These are phyloP conservation scores for Histomonas meleagridis DNA, from an alignment of 208 protist species.

Conservation along the genomic window DNA sequence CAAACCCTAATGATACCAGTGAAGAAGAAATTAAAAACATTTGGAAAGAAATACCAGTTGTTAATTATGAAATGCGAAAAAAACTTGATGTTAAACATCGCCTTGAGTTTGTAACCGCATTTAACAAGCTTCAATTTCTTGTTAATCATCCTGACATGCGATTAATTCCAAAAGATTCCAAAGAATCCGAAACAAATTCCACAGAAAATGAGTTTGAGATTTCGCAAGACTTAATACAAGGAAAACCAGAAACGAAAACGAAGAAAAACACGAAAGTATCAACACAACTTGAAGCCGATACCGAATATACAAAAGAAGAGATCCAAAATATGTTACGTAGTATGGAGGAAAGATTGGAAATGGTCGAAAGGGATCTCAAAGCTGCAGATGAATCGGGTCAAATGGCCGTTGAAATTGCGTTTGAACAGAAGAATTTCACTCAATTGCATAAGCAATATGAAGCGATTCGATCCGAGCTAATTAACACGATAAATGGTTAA, in stretches of 20 bases:
- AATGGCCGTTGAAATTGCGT: background rate
- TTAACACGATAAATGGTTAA: constrained; percentile 1
- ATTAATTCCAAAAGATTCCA: background rate
- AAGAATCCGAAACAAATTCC: background rate
- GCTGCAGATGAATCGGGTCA: constrained; percentile 21
- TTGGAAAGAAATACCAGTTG: constrained; percentile 13
- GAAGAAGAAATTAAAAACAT: background rate
- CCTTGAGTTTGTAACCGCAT: background rate
- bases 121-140: background rate
- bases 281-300: background rate
- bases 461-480: background rate
- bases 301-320: constrained; percentile 16
- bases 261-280: background rate
- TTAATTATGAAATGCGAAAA: background rate
- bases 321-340: background rate
- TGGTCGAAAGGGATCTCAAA: background rate
- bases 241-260: background rate
- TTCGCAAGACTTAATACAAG: background rate
- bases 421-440: constrained; percentile 29
- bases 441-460: background rate
- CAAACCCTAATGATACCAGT: background rate
- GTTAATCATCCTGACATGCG: constrained; percentile 18
- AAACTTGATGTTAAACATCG: background rate
- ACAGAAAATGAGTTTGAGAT: background rate
- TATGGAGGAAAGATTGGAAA: background rate